A percentile compares a stretch with the other conserved stretches of the same genome.
Conservation (phyloP, 2,329 filamentous ascomycete species). For the Ophiostoma piceae region DNA sequence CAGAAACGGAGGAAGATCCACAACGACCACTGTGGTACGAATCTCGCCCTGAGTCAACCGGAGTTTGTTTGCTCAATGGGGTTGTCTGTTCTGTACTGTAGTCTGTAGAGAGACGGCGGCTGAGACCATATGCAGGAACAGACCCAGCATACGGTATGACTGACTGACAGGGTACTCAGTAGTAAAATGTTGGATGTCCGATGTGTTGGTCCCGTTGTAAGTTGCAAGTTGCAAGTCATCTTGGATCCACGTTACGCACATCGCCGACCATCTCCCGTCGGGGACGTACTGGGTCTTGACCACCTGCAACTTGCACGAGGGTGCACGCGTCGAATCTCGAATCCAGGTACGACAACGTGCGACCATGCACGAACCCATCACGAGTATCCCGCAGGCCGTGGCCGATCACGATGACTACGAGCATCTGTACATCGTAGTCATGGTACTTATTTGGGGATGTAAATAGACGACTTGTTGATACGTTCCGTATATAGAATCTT, state of each 20-base stretch:
- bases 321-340: neutral
- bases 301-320: neutral
- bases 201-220: neutral
- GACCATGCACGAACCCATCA: neutral
- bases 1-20: neutral
- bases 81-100: too few species aligned
- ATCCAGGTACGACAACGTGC: neutral
- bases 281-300: neutral
- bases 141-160: neutral
- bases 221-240: neutral
- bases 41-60: too few species aligned
- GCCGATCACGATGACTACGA: too few species aligned
- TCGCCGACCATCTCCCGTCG: conserved; percentile 10
- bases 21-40: neutral
- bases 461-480: too few species aligned
- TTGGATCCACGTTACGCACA: neutral
- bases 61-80: neutral
- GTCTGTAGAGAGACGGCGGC: neutral
- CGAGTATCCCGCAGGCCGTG: neutral
- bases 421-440: too few species aligned
- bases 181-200: neutral
- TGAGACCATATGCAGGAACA: neutral
- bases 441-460: too few species aligned
- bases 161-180: neutral
- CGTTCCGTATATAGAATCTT: too few species aligned